Conservation (phyloP, 2,329 filamentous ascomycete species). For the Mycosphaerella sp. region DNA sequence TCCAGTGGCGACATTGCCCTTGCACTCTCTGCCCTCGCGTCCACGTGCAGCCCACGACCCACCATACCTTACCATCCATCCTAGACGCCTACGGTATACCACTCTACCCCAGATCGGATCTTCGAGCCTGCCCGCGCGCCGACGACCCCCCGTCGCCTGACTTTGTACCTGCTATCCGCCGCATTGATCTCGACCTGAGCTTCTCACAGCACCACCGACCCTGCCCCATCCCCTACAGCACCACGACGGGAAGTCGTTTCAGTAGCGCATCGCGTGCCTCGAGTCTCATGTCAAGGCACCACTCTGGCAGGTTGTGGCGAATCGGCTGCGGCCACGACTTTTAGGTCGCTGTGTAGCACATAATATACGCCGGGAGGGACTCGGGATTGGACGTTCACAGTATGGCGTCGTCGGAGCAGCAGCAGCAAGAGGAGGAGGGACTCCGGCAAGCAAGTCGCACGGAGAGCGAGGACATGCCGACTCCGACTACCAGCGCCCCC, state of each 20-base stretch:
- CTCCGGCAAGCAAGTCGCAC: neutral
- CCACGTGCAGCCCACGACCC: no score
- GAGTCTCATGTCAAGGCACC: slow-evolving; percentile 4
- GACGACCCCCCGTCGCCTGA: neutral
- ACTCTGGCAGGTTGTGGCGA: slow-evolving; percentile 1
- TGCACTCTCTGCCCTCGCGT: no score
- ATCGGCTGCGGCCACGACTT: slow-evolving; percentile 7
- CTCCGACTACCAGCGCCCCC: neutral
- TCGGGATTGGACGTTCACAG: neutral
- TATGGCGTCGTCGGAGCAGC: neutral
- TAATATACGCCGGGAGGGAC: neutral
- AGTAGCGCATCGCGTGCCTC: neutral
- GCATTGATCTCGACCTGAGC: neutral
- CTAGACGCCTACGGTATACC: neutral
- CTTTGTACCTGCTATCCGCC: neutral
- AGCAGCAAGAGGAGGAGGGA: slow-evolving; percentile 2
- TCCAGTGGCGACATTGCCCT: no score
- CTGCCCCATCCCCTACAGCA: neutral
- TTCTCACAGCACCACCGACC: neutral
- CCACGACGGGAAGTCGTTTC: neutral
- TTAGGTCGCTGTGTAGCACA: slow-evolving; percentile 1
- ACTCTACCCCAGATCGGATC: neutral
- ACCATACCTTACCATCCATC: no score
- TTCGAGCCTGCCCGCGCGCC: neutral
- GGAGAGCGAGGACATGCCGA: neutral